Base-by-base conservation (phyloP, 2,329 filamentous ascomycete species). In the Phialophora expanda region DNA sequence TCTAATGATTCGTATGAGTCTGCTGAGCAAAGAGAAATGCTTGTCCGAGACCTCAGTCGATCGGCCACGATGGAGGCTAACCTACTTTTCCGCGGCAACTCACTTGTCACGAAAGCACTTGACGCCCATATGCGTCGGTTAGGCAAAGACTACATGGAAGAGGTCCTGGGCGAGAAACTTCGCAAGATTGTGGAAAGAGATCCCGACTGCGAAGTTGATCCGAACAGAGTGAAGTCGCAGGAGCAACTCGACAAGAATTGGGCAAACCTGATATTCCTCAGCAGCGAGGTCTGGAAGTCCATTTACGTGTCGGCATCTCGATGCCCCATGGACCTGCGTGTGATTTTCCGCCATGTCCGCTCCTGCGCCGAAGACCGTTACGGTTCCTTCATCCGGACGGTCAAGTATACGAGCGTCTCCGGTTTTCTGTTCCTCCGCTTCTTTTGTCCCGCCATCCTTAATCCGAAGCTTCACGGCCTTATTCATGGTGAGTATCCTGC, bases 91-190 rank as follows among this genome's bases (percentile, higher is more conserved):
- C 87, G 95, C 38, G 95, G 95, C 67, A 99, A 99, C 74, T 96
- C 95, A 0, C 82, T 99, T 9, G 84, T 98, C 30, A 99, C 95
- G 0, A 96, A 97, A 76, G 90, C 93, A 1, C 84, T 99, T 53
- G 95, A 99, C 76, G 90, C 92, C 66, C 93, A 99, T 76, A 98
- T 99, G 95, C 91, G 93, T 65, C 87, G 95, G 9, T 82, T 98
- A 0, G 95, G 95, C 50, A 94, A 93, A 71, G 93, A 97, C 71
- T 99, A 97, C 73, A 80, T 99, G 1, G 91, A 96, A 72, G 91
- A 96, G 57, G 90, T 92, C 0, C 83, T 99, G 46, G 88, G 88
- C n/a, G 89, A 93, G 59, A 95, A 93, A 77, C 86, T 99, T 53
- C 84, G 86, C 65, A 91, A 96, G 74, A 97, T 99, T 75, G 95